Base-by-base conservation (phyloP, 202 grass and related monocot genomes). In the Panicum hallii region DNA sequence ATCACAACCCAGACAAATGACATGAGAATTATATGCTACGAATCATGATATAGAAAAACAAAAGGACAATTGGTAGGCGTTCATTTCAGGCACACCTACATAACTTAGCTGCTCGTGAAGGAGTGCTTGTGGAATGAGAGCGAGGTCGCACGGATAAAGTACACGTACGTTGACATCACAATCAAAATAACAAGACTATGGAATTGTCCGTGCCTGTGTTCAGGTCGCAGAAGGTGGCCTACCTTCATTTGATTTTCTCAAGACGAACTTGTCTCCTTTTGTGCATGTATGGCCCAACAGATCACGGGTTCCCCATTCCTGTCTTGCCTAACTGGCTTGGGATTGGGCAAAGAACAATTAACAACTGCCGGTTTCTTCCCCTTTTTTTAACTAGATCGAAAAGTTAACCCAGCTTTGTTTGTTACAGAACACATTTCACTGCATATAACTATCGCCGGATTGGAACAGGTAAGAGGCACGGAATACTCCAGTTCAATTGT, bases 241-340 rank as follows among this genome's bases (percentile, higher is more conserved):
- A 80, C 80, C 76, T 48, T 54, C 7, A 49, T 64, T 90, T 87
- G 76, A 45, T 76, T 87, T 79, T 45, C 34, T 75, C 2, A 49
- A 34, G 4, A 36, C 45, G 56, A 55, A 11, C 45, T 87, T 84
- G 75, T 90, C 89, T 76, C 49, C 46, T 64, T 84, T 72, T 9
- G 77, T 4, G 69, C 36, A 42, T 56, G 70, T 77, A 70, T 84
- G 89, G 77, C 81, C 85, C 77, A 67, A 65, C 40, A 48, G 54
- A 87, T 91, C 85, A 88, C 89, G 74, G 88, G 67, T 53, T 54
- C 23, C 50, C 67, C 34, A 14, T 79, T 75, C 62, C 15, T 26
- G 63, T 87, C 38, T 41, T 34, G 68, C 12, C 68, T 41, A 54
- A 42, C 23, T 46, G 67, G 41, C 34, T 79, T 38, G 41, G 70